Base-by-base conservation (phyloP, 108 stramenopile genomes). In the Parietichytrium sp. region DNA sequence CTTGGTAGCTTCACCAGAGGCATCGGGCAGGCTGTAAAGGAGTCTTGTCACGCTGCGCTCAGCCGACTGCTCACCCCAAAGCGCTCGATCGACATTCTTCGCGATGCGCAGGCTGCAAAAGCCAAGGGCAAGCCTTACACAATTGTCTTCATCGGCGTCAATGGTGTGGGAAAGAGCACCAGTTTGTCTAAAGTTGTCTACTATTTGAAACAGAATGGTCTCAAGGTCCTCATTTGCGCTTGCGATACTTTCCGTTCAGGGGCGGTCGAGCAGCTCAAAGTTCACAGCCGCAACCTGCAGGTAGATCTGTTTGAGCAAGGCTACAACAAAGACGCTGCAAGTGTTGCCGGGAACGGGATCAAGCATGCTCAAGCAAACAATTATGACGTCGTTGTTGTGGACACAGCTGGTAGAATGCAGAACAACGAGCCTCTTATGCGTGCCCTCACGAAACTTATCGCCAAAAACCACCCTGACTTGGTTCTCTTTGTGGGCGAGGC, bases 191-290 rank as follows among this genome's bases (percentile, higher is more conserved):
- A 90, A 86, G 88, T 90, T 45, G 83, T 80, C 47, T 90, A 89
- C 83, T 88, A 89, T 47, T 84, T 90, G 47, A 89, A 89, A 86
- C 36, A 84, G 83, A 86, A 88, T 54, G 88, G 88, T 31, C 23
- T 84, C 83, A 72, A 86, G 54, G 85, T 49, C 47, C 38, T 54
- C 31, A 36, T 98, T 33, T 96, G 95, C 27, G 98, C 98, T 4
- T 96, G 96, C 72, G 98, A 98, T 85, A 97, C 98, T n/a, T 98
- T 97, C 85, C 92, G 98, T 10, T 91, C 92, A 18, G 98, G 98
- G 18, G 98, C 98, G 6, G 96, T 97, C 27, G 96, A 98, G 89
- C 98, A 98, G 84, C 92, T 98, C 49, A 86, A 86, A 15, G 92
- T 94, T 16, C 96, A 97, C 82, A 94, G 95, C 33, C 88, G 92